phyloP scores from a whole-genome alignment of 495 filamentous ascomycete species.

The Aspergillus diversus region DNA sequence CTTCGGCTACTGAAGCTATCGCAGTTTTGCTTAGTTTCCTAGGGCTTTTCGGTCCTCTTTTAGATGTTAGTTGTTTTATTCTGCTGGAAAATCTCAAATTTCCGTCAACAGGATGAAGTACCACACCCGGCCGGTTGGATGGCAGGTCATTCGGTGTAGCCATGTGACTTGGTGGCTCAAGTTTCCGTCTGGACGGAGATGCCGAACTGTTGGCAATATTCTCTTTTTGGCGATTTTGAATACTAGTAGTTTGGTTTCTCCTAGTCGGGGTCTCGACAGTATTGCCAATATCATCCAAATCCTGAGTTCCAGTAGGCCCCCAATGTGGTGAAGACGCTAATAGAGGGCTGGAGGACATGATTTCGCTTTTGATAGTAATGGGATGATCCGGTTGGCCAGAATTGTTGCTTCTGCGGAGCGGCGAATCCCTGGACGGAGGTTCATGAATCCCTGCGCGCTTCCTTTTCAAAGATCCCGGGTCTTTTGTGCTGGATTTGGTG shows the following conservation, averaged over 20 bases:
- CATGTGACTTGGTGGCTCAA: background rate
- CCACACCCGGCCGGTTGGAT: constrained; percentile 5
- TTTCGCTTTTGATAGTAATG: constrained; percentile 38
- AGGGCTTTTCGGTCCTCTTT: constrained; percentile 19
- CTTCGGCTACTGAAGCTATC: constrained; percentile 44
- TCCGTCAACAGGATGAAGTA: constrained; percentile 32
- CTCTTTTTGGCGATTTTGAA: background rate
- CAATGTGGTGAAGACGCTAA: constrained; percentile 33
- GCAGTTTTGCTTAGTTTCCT: constrained; percentile 23
- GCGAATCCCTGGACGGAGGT: background rate
- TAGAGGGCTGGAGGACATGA: constrained; percentile 37
- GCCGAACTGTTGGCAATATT: background rate
- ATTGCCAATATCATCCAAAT: constrained; percentile 71
- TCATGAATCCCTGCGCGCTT: constrained; percentile 26
- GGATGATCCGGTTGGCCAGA: constrained; percentile 20
- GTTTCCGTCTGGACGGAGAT: constrained; percentile 1
- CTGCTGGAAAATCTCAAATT: constrained; percentile 20
- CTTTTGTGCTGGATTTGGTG: constrained; percentile 46
- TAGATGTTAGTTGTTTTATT: constrained; percentile 4
- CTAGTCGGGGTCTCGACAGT: constrained; percentile 66
- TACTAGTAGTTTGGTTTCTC: constrained; percentile 41
- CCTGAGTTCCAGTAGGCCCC: constrained; percentile 55
- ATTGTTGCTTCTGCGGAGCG: background rate
- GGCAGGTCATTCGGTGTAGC: background rate
- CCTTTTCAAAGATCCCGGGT: constrained; percentile 25